Conservation (phyloP, 139 green algal genomes). For the Mesostigma viride region DNA sequence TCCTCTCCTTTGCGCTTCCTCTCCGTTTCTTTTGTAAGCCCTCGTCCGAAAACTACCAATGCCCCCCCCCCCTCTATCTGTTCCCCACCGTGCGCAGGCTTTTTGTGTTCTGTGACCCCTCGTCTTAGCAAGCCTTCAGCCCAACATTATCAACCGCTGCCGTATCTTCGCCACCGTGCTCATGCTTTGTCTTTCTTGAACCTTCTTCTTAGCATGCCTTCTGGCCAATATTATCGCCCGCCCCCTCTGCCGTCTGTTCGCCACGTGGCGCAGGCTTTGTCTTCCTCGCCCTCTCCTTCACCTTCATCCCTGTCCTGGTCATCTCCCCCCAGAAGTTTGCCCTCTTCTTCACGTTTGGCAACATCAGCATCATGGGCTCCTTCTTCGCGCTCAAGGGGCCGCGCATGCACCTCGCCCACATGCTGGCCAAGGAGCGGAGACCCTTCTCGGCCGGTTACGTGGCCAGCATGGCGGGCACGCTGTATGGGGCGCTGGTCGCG, state of each 20-base stretch:
- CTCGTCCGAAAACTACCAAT: no score
- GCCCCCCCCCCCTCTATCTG: no score
- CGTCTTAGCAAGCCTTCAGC: background rate
- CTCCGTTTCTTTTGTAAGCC: no score
- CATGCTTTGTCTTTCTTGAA: background rate
- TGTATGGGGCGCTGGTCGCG: constrained; percentile 72
- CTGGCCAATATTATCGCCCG: background rate
- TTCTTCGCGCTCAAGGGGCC: constrained; percentile 62
- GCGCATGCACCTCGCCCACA: constrained; percentile 67
- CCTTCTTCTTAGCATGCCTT: background rate
- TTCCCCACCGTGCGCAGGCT: background rate
- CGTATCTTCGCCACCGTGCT: background rate
- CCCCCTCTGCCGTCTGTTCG: constrained; percentile 11
- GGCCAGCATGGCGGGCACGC: constrained; percentile 58
- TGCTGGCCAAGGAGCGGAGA: constrained; percentile 54
- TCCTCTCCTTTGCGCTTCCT: no score
- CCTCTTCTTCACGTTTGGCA: constrained; percentile 76
- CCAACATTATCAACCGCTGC: background rate
- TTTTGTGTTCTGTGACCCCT: background rate
- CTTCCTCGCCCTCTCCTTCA: constrained; percentile 67
- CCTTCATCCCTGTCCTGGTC: constrained; percentile 79
- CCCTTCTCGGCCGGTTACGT: constrained; percentile 21
- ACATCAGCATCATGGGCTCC: constrained; percentile 55
- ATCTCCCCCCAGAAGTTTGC: constrained; percentile 89
- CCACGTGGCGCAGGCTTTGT: constrained; percentile 42